Base-by-base conservation (phyloP, 108 stramenopile species). In the Skeletonema grethae region DNA sequence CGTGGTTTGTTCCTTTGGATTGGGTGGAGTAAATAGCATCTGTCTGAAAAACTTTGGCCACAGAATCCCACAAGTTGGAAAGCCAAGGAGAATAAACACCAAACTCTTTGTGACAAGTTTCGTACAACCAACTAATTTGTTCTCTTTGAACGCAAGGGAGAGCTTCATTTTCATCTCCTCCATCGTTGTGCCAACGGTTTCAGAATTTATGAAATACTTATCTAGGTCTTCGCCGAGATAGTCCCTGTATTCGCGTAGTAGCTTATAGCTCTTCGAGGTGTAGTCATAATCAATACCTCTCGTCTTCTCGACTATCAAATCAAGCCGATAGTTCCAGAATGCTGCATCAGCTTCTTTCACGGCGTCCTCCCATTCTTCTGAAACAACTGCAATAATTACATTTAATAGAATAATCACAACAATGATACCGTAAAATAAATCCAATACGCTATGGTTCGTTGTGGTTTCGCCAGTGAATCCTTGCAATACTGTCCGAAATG, bases 21-120 rank as follows among this genome's bases (percentile, higher is more conserved):
- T 60, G 29, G 59, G 29, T 15, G 59, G 59, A n/a, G 59, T 60
- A 7, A 60, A 60, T 20, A 60, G 7, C n/a, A 60, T 60, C 59
- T 60, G 59, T 29, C 59, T 60, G 12, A 60, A 60, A 20, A 60
- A 60, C 22, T 60, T 60, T 4, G 59, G 59, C 59, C 59, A 60
- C 5, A 60, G 2, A 4, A 60, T 20, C 5, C 59, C 59, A 15
- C 15, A 29, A 3, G 59, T 60, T 4, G 59, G 59, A 29, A 60
- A 60, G 13, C 59, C 59, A n/a, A 60, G 29, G 6, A 60, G 15
- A 1, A 60, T 60, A 2, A 60, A 28, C 18, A n/a, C 24, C 29
- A 60, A n/a, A 16, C 15, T 35, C 35, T 34, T 60, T 24, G 29
- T 24, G n/a, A 59, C 4, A 20, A 60, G 0, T 30, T 30, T 34